Conservation (phyloP, 306 rosid genomes). For the Acacia acuminata region DNA sequence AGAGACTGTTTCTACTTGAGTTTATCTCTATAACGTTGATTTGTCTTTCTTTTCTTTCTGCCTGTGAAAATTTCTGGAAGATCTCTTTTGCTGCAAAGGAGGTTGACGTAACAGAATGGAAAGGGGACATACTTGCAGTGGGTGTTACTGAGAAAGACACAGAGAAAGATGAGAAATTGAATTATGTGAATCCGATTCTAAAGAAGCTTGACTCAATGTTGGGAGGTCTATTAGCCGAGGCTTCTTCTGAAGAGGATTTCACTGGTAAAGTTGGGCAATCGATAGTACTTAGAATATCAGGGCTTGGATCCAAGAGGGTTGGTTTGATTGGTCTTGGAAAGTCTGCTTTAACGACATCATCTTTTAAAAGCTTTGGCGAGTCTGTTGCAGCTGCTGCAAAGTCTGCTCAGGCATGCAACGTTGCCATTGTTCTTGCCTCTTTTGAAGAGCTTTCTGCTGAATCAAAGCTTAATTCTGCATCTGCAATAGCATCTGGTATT, state of each 20-base stretch:
- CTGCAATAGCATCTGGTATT: constrained; percentile 87
- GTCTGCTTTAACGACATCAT: constrained; percentile 53
- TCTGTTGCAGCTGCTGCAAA: constrained; percentile 85
- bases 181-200: constrained; percentile 71
- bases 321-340: constrained; percentile 92
- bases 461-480: constrained; percentile 65
- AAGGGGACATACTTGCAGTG: constrained; percentile 88
- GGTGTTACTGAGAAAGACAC: constrained; percentile 90
- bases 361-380: constrained; percentile 76
- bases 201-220: constrained; percentile 73
- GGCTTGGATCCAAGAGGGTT: constrained; percentile 84
- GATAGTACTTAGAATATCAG: constrained; percentile 67
- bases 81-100: constrained; percentile 72
- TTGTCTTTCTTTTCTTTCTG: constrained; percentile 35
- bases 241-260: constrained; percentile 92
- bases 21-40: constrained; percentile 34
- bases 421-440: constrained; percentile 84
- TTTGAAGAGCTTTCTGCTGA: constrained; percentile 61
- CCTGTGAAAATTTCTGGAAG: constrained; percentile 56
- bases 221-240: constrained; percentile 91
- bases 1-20: background rate
- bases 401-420: constrained; percentile 69
- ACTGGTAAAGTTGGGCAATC: constrained; percentile 88
- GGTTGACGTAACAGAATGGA: constrained; percentile 78
- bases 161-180: constrained; percentile 60